Evolutionary conservation across 805 yeast genomes (phyloP).

Genomic region (Yamadazyma tumulicola): DNA sequence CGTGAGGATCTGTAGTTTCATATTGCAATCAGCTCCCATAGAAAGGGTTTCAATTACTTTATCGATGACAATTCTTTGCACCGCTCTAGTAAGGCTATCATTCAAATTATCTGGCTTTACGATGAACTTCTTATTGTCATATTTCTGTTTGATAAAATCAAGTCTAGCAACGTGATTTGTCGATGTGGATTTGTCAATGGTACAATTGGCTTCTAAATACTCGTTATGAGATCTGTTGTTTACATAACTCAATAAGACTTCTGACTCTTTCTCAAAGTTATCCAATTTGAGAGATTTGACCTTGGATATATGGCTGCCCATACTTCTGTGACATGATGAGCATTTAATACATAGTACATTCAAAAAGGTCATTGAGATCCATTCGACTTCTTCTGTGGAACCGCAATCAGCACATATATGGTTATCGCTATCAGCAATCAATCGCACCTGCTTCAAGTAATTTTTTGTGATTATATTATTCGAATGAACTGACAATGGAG

Average conservation of each 20-base stretch:
- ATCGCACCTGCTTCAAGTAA: slow-evolving; percentile 37
- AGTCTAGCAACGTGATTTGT: slow-evolving; percentile 46
- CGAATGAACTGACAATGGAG: slow-evolving; percentile 18
- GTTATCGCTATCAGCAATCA: slow-evolving; percentile 50
- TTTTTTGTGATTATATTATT: slow-evolving; percentile 19
- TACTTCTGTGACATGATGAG: slow-evolving; percentile 80
- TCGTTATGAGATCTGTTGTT: slow-evolving; percentile 56
- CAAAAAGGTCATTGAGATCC: slow-evolving; percentile 78
- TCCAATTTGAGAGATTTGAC: slow-evolving; percentile 78
- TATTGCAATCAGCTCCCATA: slow-evolving; percentile 46
- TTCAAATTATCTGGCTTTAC: slow-evolving; percentile 19
- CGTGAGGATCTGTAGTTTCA: slow-evolving; percentile 31
- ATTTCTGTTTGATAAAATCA: slow-evolving; percentile 63
- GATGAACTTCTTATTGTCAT: slow-evolving; percentile 50
- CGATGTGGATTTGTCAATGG: slow-evolving; percentile 6
- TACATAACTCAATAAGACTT: slow-evolving; percentile 48
- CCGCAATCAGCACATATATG: slow-evolving; percentile 78
- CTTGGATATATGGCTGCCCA: slow-evolving; percentile 80
- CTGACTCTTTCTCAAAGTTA: slow-evolving; percentile 57
- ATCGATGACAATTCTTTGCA: slow-evolving; percentile 46
- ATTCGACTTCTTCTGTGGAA: slow-evolving; percentile 61
- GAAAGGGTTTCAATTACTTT: slow-evolving; percentile 43
- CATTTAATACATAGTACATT: slow-evolving; percentile 79
- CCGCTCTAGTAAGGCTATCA: slow-evolving; percentile 47
- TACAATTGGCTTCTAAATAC: slow-evolving; percentile 50